phyloP scores from a whole-genome alignment of 2,329 filamentous ascomycete genomes.

The Ilyonectria destructans region DNA sequence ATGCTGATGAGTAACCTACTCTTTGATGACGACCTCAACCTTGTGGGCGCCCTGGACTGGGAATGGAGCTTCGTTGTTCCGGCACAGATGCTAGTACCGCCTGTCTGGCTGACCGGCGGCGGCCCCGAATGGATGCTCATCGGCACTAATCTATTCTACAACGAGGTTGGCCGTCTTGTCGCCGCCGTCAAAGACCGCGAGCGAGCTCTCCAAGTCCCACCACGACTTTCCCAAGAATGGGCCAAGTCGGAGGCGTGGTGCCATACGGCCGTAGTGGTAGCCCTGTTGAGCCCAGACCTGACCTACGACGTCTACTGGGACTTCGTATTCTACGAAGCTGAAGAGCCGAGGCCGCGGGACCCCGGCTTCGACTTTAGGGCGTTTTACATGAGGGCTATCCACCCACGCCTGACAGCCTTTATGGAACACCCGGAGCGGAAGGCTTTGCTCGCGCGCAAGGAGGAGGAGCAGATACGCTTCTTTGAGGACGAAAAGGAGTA shows the following conservation, averaged over 20 bases:
- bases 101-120: conserved; percentile 14
- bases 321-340: too few species aligned
- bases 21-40: conserved; percentile 11
- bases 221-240: conserved; percentile 13
- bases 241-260: conserved; percentile 16
- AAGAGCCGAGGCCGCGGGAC: neutral
- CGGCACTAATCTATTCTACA: neutral
- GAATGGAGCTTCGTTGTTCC: conserved; percentile 10
- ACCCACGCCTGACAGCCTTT: conserved; percentile 14
- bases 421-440: conserved; percentile 11
- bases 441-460: conserved; percentile 1
- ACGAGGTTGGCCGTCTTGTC: too few species aligned
- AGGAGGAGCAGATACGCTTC: too few species aligned
- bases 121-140: neutral
- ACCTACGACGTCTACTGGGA: neutral
- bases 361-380: neutral
- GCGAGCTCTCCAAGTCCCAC: neutral
- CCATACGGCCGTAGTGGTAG: conserved; percentile 9
- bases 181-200: conserved; percentile 5
- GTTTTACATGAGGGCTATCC: conserved; percentile 9
- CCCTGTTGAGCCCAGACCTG: conserved; percentile 9
- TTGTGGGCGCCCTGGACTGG: conserved; percentile 15
- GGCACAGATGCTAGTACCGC: conserved; percentile 12
- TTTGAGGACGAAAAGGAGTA: too few species aligned
- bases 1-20: conserved; percentile 1